phyloP scores from a whole-genome alignment of 2,329 filamentous ascomycete genomes.

The Fusarium palustre region DNA sequence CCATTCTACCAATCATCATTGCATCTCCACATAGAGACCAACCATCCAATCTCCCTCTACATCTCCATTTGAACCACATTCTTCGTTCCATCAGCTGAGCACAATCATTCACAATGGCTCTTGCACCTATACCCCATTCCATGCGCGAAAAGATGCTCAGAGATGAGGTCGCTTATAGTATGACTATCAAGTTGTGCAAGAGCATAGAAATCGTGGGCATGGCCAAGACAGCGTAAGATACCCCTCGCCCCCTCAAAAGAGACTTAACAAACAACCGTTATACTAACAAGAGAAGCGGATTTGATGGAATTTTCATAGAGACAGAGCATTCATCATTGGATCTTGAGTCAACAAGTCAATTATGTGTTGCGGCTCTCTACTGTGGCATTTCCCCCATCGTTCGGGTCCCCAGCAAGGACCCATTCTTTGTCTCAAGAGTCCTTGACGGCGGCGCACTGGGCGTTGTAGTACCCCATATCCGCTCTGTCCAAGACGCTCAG shows the following conservation, averaged over 20 bases:
- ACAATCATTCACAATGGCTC: constrained; percentile 25
- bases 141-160: constrained; percentile 46
- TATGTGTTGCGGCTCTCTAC: constrained; percentile 49
- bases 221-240: constrained; percentile 46
- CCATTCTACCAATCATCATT: neutral
- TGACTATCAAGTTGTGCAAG: constrained; percentile 50
- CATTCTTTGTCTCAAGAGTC: constrained; percentile 45
- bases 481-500: constrained; percentile 41
- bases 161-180: constrained; percentile 46
- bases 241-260: too few relatives aligned
- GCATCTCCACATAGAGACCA: too few relatives aligned
- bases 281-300: too few relatives aligned
- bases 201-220: constrained; percentile 50
- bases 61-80: too few relatives aligned
- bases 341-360: constrained; percentile 48
- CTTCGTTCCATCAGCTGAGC: fast-evolving
- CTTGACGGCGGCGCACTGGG: constrained; percentile 46
- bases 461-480: constrained; percentile 45
- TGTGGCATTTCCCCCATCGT: constrained; percentile 48
- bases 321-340: constrained; percentile 54
- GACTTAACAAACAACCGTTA: too few relatives aligned
- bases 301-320: constrained; percentile 52
- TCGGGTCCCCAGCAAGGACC: constrained; percentile 43
- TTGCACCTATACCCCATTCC: constrained; percentile 36
- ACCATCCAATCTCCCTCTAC: too few relatives aligned